A percentile compares a stretch with the other conserved stretches of the same genome.
Conservation (phyloP, 768 basidiomycete species). For the Paxillus ammoniavirescens region DNA sequence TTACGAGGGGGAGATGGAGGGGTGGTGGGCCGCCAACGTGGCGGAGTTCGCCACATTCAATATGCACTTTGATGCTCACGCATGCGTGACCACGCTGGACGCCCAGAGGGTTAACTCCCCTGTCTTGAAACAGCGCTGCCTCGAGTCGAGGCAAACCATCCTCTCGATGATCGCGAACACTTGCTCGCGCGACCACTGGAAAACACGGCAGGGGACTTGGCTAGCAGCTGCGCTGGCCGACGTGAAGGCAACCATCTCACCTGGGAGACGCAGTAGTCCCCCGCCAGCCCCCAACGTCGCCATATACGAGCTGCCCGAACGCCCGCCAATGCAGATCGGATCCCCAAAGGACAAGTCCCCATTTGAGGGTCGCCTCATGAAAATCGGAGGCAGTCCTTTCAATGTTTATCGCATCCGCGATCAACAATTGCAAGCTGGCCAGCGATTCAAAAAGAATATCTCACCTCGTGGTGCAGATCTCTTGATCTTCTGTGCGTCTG, state of each 20-base stretch:
- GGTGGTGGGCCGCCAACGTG: slow-evolving; percentile 35
- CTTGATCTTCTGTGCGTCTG: slow-evolving; percentile 21
- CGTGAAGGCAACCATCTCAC: slow-evolving; percentile 22
- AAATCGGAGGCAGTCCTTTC: slow-evolving; percentile 13
- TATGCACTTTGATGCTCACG: slow-evolving; percentile 36
- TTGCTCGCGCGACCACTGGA: slow-evolving; percentile 25
- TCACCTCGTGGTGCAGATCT: slow-evolving; percentile 24
- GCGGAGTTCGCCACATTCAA: slow-evolving; percentile 25
- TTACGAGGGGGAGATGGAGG: slow-evolving; percentile 27
- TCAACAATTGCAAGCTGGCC: slow-evolving; percentile 18
- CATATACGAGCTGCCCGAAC: slow-evolving; percentile 23
- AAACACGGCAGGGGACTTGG: slow-evolving; percentile 19
- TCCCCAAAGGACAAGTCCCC: slow-evolving; percentile 12
- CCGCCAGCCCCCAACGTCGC: slow-evolving; percentile 17
- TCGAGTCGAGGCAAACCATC: slow-evolving; percentile 23
- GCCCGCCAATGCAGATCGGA: background rate
- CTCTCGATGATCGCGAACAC: slow-evolving; percentile 18
- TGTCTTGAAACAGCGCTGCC: slow-evolving; percentile 25
- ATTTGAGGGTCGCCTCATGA: slow-evolving; percentile 22
- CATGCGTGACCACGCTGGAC: slow-evolving; percentile 39
- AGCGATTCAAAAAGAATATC: slow-evolving; percentile 24
- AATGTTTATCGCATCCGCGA: slow-evolving; percentile 21
- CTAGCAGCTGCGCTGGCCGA: slow-evolving; percentile 18
- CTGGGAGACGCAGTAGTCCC: slow-evolving; percentile 4
- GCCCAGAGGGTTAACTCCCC: slow-evolving; percentile 29